Base-by-base conservation (phyloP, 768 basidiomycete species). In the Inosperma sp. region DNA sequence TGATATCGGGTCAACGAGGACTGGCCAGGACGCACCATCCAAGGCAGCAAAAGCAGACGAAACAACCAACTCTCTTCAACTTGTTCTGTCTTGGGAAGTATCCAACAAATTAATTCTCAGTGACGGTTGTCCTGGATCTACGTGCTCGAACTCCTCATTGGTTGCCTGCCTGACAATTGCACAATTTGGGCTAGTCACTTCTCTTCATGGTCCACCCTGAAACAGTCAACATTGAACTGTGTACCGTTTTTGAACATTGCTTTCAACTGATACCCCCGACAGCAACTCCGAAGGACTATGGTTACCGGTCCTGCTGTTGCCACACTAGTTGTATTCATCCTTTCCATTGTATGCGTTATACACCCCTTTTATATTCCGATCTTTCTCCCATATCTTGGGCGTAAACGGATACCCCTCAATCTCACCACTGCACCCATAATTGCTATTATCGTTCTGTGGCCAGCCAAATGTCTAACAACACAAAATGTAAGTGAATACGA, bases 381-480 rank as follows among this genome's bases (percentile, higher is more conserved):
- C 45, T 16, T 46, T 34, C n/a, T n/a, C n/a, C n/a, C n/a, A n/a
- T n/a, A n/a, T n/a, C n/a, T n/a, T n/a, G 45, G 45, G 31, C 45
- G 31, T 10, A 34, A 25, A 46, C 35, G 31, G 16, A n/a, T n/a
- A n/a, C 68, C 65, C 8, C 60, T 82, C 36, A 72, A 80, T 59
- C 72, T 82, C 33, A 77, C 74, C 1, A 79, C 78, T 3, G 77
- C 79, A 0, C 80, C 80, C 2, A 77, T 82, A 31, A 57, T 79
- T 47, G 72, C 77, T 7, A 81, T 82, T 26, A 72, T 70, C 1
- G 62, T 81, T 45, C 60, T 82, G 16, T 82, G 80, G 80, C 80
- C 80, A 3, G 64, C 80, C 0, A 77, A 80, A 60, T 82, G 80
- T 21, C 77, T 79, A 1, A 80, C 80, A 1, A 78, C 80, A 17